These are phyloP conservation scores for Podaxis mareebaensis DNA, from an alignment of 768 basidiomycete genomes.

Conservation along the genomic window DNA sequence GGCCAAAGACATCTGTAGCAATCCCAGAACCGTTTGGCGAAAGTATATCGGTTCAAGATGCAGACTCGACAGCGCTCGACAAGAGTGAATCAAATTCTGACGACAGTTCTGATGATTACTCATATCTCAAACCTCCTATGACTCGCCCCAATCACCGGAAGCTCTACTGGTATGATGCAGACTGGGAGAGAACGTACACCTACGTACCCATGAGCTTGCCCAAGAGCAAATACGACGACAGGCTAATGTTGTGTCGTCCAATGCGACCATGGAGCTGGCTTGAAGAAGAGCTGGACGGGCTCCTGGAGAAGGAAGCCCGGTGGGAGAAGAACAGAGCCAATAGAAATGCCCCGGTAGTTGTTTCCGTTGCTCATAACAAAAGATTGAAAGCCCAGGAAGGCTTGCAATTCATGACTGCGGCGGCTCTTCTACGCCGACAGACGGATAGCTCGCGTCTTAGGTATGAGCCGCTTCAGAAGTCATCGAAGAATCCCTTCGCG, in stretches of 20 bases:
- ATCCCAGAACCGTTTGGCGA: not conserved
- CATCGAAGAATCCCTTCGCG: conserved; percentile 11
- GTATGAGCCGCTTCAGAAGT: not conserved
- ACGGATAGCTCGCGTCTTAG: not conserved
- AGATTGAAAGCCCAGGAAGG: not conserved
- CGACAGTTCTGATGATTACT: no score
- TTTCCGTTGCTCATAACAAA: not conserved
- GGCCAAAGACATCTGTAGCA: not conserved
- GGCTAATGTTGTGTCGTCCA: conserved; percentile 12
- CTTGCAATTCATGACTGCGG: conserved; percentile 8
- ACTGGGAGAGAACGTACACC: conserved; percentile 17
- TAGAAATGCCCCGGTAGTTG: not conserved
- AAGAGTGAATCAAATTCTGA: not conserved
- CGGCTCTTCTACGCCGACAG: conserved; percentile 3
- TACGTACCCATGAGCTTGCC: conserved; percentile 16
- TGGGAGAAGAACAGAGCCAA: not conserved
- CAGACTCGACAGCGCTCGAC: not conserved
- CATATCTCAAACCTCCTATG: not conserved
- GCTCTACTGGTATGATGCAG: conserved; percentile 15
- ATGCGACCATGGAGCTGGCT: conserved; percentile 5
- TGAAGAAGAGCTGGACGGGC: not conserved
- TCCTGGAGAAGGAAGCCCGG: not conserved
- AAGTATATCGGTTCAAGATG: not conserved
- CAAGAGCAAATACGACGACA: not conserved
- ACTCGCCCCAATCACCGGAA: not conserved